These are phyloP conservation scores for Ustilago nuda DNA, from an alignment of 1,284 basidiomycete species.

Conservation along the genomic window DNA sequence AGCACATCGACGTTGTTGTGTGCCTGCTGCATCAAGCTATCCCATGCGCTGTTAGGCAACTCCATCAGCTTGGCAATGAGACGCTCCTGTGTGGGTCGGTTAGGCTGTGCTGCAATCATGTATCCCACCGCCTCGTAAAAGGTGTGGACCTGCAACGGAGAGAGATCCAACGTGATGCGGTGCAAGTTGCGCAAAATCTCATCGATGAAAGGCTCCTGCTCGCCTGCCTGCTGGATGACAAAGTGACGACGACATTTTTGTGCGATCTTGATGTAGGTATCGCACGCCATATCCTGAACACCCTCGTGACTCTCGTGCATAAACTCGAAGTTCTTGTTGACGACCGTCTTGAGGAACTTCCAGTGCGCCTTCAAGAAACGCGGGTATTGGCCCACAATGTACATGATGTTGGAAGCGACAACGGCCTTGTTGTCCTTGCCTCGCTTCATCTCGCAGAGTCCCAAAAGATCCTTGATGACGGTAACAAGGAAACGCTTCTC, in stretches of 20 bases:
- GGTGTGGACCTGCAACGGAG: constrained; percentile 82
- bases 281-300: constrained; percentile 99
- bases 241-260: constrained; percentile 99
- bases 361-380: constrained; percentile 99
- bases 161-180: constrained; percentile 93
- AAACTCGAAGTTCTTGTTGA: constrained; percentile 99
- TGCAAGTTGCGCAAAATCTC: constrained; percentile 94
- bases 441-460: constrained; percentile 96
- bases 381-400: constrained; percentile 99
- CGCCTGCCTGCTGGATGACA: constrained; percentile 97
- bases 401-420: constrained; percentile 99
- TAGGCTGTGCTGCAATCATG: constrained; percentile 99
- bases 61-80: constrained; percentile 97
- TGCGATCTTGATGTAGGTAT: constrained; percentile 99
- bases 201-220: constrained; percentile 97
- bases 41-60: constrained; percentile 97
- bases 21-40: constrained; percentile 95
- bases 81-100: constrained; percentile 95
- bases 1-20: constrained; percentile 92
- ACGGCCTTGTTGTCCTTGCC: constrained; percentile 99
- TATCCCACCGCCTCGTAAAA: constrained; percentile 90
- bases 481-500: constrained; percentile 99
- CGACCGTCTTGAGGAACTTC: constrained; percentile 99
- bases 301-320: constrained; percentile 99
- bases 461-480: constrained; percentile 97